Percentiles rank a stretch among this genome's conserved stretches.
Conservation (phyloP, 202 grass and related monocot species). For the Digitaria exilis region DNA sequence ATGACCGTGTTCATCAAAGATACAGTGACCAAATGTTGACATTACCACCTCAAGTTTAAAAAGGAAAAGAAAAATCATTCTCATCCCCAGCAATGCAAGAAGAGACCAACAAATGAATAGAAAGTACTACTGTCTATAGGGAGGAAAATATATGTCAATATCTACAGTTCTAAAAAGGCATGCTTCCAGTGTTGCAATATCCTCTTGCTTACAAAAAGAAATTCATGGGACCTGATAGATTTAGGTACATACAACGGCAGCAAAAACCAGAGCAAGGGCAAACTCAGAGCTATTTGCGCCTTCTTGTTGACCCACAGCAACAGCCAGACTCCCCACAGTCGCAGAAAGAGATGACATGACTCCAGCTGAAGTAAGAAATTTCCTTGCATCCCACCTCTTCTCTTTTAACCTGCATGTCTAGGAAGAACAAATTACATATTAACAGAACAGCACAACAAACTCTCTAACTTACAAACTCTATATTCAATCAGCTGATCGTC, state of each 20-base stretch:
- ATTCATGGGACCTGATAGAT: conserved; percentile 18
- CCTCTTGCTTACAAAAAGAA: conserved; percentile 37
- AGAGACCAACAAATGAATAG: conserved; percentile 7
- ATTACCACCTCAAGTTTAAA: not conserved
- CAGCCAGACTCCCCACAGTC: conserved; percentile 66
- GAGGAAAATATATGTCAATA: not conserved
- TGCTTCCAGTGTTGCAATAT: not conserved
- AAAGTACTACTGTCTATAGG: conserved; percentile 8
- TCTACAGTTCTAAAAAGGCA: conserved; percentile 19
- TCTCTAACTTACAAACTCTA: not conserved
- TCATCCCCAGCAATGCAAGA: conserved; percentile 5
- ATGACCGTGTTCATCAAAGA: conserved; percentile 15
- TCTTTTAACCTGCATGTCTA: conserved; percentile 99
- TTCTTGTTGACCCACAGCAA: conserved; percentile 83
- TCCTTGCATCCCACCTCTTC: conserved; percentile 92
- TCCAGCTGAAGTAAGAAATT: conserved; percentile 83
- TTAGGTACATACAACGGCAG: conserved; percentile 75
- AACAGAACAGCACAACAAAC: conserved; percentile 26
- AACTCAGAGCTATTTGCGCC: conserved; percentile 73
- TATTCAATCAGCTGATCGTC: not conserved
- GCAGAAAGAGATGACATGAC: conserved; percentile 93
- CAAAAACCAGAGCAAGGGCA: conserved; percentile 79
- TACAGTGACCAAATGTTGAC: not conserved
- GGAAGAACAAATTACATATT: conserved; percentile 55
- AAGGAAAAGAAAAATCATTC: not conserved